A percentile compares a stretch with the other conserved stretches of the same genome.
phyloP scores from a whole-genome alignment of 768 basidiomycete genomes.

The Amanita polypyramis region DNA sequence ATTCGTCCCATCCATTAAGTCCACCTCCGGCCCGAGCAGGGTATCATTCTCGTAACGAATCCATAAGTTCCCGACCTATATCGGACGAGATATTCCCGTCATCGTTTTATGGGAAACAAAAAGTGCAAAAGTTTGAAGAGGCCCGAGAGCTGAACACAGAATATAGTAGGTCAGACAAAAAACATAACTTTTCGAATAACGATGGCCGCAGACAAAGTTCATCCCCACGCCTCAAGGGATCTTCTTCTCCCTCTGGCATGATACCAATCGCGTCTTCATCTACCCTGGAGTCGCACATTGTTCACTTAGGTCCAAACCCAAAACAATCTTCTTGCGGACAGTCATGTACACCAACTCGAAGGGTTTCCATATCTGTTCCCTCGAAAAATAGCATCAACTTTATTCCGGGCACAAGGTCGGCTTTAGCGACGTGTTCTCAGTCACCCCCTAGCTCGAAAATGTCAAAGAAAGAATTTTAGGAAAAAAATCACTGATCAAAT shows the following conservation, averaged over 20 bases:
- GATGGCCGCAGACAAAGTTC: no score
- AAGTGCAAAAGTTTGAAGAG: no score
- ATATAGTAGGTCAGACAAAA: no score
- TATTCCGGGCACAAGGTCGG: not conserved
- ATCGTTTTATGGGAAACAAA: no score
- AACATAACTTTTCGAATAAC: no score
- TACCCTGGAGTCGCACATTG: not conserved
- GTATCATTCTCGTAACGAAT: no score
- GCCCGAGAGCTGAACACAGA: no score
- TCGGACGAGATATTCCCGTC: no score
- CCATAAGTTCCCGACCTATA: no score
- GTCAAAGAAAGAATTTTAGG: not conserved
- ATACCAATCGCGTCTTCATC: not conserved
- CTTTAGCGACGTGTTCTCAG: not conserved
- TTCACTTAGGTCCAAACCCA: slow-evolving; percentile 4
- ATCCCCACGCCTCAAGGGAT: not conserved
- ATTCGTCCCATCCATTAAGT: not conserved
- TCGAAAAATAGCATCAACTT: not conserved
- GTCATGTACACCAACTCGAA: not conserved
- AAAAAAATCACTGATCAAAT: no score
- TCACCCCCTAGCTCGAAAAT: not conserved
- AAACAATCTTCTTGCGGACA: not conserved
- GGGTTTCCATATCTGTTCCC: slow-evolving; percentile 5
- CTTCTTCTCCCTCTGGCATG: not conserved
- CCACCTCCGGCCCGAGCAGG: not conserved